Evolutionary conservation across 495 filamentous ascomycete genomes (phyloP).

Genomic region (Sabuloglossum arenarium): DNA sequence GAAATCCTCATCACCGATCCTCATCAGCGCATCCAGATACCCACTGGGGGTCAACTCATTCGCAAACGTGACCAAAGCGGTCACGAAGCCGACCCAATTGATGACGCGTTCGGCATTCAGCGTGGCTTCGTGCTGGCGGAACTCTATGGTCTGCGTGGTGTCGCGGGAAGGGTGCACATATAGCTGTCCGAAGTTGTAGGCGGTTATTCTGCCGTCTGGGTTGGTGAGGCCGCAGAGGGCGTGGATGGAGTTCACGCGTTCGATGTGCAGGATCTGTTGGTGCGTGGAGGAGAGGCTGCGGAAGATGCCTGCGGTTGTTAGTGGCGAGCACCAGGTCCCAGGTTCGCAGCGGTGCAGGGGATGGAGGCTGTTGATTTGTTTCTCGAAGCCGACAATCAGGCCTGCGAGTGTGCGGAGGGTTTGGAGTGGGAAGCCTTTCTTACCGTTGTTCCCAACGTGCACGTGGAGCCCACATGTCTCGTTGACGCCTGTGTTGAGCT

Average conservation of each 20-base stretch:
- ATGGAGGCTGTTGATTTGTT: neutral
- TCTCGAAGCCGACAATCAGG: neutral
- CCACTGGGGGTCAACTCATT: neutral
- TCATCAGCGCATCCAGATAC: neutral
- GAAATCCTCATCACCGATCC: neutral
- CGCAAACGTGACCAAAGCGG: neutral
- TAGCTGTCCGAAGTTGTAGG: neutral
- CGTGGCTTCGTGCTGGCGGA: neutral
- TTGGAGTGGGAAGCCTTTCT: neutral
- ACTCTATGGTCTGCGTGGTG: neutral
- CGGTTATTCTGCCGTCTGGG: neutral
- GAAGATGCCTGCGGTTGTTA: neutral
- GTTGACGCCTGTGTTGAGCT: neutral
- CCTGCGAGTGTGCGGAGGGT: neutral
- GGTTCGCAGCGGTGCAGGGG: neutral
- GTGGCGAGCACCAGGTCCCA: neutral
- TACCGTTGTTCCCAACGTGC: neutral
- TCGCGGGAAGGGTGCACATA: neutral
- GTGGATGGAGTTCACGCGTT: neutral
- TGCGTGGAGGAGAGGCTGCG: neutral
- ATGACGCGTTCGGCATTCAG: neutral
- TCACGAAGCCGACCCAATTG: neutral
- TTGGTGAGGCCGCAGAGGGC: neutral
- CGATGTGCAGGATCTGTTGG: neutral
- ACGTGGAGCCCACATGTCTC: neutral